Evolutionary conservation across 331 rosid genomes (phyloP), one percentile per base, ranked within the genome.

Genomic region (Rosa hybrid): DNA sequence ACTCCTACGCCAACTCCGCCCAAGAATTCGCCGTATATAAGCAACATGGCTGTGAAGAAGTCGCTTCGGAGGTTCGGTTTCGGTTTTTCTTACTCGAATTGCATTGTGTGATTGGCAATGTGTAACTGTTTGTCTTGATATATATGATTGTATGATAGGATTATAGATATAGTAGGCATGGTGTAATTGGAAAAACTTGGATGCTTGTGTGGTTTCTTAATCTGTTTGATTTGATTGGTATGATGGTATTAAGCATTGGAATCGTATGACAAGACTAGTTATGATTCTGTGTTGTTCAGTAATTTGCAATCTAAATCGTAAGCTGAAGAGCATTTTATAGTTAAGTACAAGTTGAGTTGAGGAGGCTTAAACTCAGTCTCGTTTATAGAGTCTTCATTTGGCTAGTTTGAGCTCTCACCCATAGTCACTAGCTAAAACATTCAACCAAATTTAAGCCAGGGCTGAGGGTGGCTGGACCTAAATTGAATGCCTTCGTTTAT

Each of bases 1-100:
- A 81, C 89, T 44, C 98, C 98, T 2, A 81, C 98, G 6, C 98
- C 98, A 0, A 72, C 88, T 8, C 90, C 98, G 57, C 98, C 97
- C 0, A 90, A 60, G 83, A 88, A 90, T 69, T 85, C 86, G 1
- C 98, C 98, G 63, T 92, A 94, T 50, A 88, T 94, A 23, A 84
- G 85, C 54, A 90, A 94, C 84, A 92, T 92, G 98, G 86, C 92
- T 0, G 95, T 94, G 21, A 74, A 77, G 16, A 76, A 80, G 44
- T 81, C 86, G 73, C 90, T 94, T 48, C 80, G 97, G 73, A 90
- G 98, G 98, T 93, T 72, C 7, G 38, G 72, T 72, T 65, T 51
- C 3, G 8, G 3, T 54, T 54, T 72, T 30, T 38, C 53, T 13
- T 25, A 25, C 2, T 62, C 17, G 53, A 14, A 46, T 60, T 5